Conservation (phyloP, 2,329 filamentous ascomycete species). For the Colletotrichum caudatum region DNA sequence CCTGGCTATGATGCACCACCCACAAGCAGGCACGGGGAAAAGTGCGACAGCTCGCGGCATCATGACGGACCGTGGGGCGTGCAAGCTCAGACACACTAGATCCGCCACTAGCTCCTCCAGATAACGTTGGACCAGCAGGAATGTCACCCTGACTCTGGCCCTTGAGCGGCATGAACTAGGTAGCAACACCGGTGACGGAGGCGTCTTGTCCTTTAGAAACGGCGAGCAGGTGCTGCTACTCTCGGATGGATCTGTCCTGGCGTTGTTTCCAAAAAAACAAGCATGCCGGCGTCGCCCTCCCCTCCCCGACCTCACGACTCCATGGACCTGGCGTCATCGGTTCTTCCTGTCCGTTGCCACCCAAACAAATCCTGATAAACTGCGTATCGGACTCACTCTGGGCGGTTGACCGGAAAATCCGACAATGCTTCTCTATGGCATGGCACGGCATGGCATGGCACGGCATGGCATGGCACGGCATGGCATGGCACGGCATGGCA, state of each 20-base stretch:
- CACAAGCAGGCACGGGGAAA: not conserved
- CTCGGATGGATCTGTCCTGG: not conserved
- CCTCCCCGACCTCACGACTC: not conserved
- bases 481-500: too few relatives aligned
- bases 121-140: not conserved
- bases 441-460: too few relatives aligned
- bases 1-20: slow-evolving; percentile 6
- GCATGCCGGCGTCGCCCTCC: not conserved
- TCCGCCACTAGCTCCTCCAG: not conserved
- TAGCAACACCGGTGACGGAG: not conserved
- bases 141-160: too few relatives aligned
- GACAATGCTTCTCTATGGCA: not conserved
- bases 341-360: not conserved
- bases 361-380: not conserved
- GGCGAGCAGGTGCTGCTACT: not conserved
- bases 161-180: not conserved
- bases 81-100: slow-evolving; percentile 4
- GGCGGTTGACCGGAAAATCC: not conserved
- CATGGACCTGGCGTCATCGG: not conserved
- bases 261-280: not conserved
- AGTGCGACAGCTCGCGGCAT: slow-evolving; percentile 1
- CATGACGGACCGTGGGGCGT: too few relatives aligned
- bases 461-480: too few relatives aligned
- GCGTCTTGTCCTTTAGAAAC: not conserved
- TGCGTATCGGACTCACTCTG: not conserved